These are phyloP conservation scores for Penicillium argentinense DNA, from an alignment of 495 filamentous ascomycete genomes.

Conservation along the genomic window DNA sequence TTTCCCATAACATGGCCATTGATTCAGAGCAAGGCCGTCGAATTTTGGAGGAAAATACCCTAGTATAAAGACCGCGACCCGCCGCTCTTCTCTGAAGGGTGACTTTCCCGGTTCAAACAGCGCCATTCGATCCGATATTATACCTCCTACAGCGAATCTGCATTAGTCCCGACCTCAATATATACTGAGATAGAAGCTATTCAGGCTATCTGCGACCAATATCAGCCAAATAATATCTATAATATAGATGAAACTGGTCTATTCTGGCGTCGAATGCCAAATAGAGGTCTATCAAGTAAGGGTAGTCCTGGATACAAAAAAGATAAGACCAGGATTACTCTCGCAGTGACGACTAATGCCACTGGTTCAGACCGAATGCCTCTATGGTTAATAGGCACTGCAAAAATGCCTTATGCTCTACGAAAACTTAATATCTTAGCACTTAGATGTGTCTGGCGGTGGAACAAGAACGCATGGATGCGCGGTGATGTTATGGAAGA, in stretches of 20 bases:
- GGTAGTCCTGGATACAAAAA: conserved; percentile 1
- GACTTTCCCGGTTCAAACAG: conserved; percentile 11
- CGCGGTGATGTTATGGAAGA: conserved; percentile 18
- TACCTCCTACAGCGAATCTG: conserved; percentile 12
- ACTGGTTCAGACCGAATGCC: conserved; percentile 17
- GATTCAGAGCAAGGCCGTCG: conserved; percentile 1
- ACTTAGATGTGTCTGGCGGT: conserved; percentile 17
- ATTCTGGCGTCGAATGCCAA: conserved; percentile 11
- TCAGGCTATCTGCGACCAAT: conserved; percentile 4
- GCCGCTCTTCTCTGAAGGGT: conserved; percentile 10
- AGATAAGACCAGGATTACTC: conserved; percentile 15
- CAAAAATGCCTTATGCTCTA: conserved; percentile 16
- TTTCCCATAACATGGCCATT: conserved; percentile 8
- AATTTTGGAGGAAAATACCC: conserved; percentile 10
- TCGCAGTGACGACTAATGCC: conserved; percentile 18
- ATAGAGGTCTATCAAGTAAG: conserved; percentile 7
- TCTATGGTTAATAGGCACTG: conserved; percentile 24
- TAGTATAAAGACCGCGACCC: conserved; percentile 2
- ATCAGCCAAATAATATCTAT: conserved; percentile 10
- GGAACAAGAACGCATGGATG: conserved; percentile 27
- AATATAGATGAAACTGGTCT: conserved; percentile 12
- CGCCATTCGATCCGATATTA: conserved; percentile 5
- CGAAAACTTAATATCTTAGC: conserved; percentile 6
- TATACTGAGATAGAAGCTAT: conserved; percentile 7
- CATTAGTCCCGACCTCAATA: conserved; percentile 9